Evolutionary conservation across 164 flowering plant species (phyloP).

Genomic region (Aristolochia fimbriata): DNA sequence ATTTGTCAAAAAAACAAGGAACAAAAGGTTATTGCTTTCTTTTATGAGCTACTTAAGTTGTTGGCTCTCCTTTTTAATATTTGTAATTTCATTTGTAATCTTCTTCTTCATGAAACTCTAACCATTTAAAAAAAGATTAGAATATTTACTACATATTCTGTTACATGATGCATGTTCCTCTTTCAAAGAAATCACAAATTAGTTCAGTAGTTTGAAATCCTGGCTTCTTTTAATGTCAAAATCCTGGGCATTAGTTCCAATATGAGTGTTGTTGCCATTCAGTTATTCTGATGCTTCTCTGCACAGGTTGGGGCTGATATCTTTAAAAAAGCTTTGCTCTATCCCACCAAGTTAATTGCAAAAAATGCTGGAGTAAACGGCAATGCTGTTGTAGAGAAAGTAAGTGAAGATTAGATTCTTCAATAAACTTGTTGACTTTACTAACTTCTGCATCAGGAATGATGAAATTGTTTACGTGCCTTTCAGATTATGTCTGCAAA

Average conservation of each 20-base stretch:
- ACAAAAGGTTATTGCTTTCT: constrained; percentile 2
- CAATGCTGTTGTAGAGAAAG: constrained; percentile 60
- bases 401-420: constrained; percentile 4
- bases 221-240: too few species aligned
- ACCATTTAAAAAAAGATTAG: too few species aligned
- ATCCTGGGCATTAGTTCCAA: too few species aligned
- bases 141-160: too few species aligned
- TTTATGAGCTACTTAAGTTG: not conserved
- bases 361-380: constrained; percentile 82
- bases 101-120: too few species aligned
- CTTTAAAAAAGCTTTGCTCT: constrained; percentile 57
- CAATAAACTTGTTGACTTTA: not conserved
- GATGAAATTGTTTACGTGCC: not conserved
- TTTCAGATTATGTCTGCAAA: constrained; percentile 49
- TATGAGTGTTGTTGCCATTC: too few species aligned
- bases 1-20: too few species aligned
- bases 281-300: constrained; percentile 1
- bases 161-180: too few species aligned
- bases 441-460: not conserved
- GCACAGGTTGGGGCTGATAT: constrained; percentile 90
- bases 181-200: not conserved
- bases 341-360: constrained; percentile 68
- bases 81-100: too few species aligned
- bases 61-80: too few species aligned
- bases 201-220: too few species aligned